Evolutionary conservation across 129 eudicot genomes (phyloP).

Genomic region (Arctium minus): DNA sequence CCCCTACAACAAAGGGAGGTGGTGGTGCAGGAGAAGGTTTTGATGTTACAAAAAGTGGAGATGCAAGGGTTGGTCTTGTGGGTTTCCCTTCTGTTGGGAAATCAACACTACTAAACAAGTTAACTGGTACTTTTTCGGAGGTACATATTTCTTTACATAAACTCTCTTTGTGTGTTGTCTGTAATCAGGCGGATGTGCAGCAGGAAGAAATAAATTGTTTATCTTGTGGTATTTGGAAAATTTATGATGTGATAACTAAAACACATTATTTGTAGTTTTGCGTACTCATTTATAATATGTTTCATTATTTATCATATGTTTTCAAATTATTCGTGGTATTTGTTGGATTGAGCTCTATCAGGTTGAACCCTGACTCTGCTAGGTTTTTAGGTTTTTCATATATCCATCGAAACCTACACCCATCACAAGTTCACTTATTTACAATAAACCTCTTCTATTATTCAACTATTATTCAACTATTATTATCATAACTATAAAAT

Average conservation of each 20-base stretch:
- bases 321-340: not conserved
- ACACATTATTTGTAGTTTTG: not conserved
- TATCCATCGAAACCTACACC: not conserved
- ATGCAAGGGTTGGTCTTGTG: slow-evolving; percentile 95
- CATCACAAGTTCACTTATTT: not conserved
- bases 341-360: not conserved
- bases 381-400: not conserved
- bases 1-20: slow-evolving; percentile 91
- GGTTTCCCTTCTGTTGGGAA: slow-evolving; percentile 99
- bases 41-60: slow-evolving; percentile 99
- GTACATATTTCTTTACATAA: slow-evolving; percentile 30
- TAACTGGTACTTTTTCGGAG: slow-evolving; percentile 98
- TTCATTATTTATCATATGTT: not conserved
- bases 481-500: not conserved
- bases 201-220: not conserved
- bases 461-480: not conserved
- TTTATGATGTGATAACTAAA: not conserved
- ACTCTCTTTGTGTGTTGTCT: not conserved
- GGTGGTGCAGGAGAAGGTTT: slow-evolving; percentile 99
- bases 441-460: not conserved
- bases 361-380: not conserved
- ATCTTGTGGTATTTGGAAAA: not conserved
- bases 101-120: slow-evolving; percentile 84
- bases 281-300: not conserved
- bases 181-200: not conserved